Percentiles rank a stretch among this genome's conserved stretches.
Evolutionary conservation across 257 asterid genomes (phyloP).

Genomic region (Ophiorrhiza pumila): DNA sequence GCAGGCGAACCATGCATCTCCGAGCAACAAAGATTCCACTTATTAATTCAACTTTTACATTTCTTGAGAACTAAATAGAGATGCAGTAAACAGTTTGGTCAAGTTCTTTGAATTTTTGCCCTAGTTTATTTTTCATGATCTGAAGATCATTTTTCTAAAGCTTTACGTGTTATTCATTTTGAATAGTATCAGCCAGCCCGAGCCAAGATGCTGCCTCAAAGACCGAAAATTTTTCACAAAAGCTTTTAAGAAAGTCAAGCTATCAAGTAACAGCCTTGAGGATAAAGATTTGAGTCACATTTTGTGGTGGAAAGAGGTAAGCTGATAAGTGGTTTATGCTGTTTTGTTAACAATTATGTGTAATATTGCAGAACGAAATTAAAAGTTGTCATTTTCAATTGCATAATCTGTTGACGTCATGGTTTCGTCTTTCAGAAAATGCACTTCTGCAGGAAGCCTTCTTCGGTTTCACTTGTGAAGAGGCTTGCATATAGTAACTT

Average conservation of each 20-base stretch:
- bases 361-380: not conserved
- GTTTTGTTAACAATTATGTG: not conserved
- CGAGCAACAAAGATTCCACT: not conserved
- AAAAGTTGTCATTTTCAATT: constrained; percentile 10
- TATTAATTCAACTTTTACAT: not conserved
- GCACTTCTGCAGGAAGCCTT: constrained; percentile 80
- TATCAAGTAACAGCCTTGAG: constrained; percentile 33
- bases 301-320: constrained; percentile 97
- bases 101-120: not conserved
- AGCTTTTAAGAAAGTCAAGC: constrained; percentile 47
- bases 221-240: constrained; percentile 42
- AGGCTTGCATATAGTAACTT: constrained; percentile 64
- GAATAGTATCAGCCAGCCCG: constrained; percentile 32
- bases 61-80: not conserved
- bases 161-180: constrained; percentile 7
- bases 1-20: not conserved
- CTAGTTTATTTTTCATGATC: not conserved
- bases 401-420: constrained; percentile 14
- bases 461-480: constrained; percentile 63
- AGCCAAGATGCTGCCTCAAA: constrained; percentile 39
- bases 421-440: constrained; percentile 56
- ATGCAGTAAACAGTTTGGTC: not conserved
- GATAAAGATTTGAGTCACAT: constrained; percentile 70
- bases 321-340: constrained; percentile 16
- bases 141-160: not conserved